These are phyloP conservation scores for Fraxinus nigra DNA, from an alignment of 305 asterid genomes.

Conservation along the genomic window DNA sequence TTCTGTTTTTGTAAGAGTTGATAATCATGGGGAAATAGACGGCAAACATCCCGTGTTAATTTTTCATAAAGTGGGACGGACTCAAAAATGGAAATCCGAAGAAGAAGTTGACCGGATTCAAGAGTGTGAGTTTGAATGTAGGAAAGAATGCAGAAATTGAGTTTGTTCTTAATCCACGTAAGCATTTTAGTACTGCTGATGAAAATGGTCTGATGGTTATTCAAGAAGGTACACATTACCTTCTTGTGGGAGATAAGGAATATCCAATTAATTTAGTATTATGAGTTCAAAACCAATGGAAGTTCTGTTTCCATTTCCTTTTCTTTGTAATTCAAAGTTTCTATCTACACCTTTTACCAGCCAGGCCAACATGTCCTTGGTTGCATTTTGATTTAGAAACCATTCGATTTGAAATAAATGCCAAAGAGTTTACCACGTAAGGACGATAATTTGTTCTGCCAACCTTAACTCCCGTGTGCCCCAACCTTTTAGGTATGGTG, in stretches of 20 bases:
- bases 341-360: not conserved
- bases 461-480: too few relatives aligned
- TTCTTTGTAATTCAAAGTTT: not conserved
- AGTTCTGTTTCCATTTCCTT: not conserved
- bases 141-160: slow-evolving; percentile 42
- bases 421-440: not conserved
- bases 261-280: slow-evolving; percentile 36
- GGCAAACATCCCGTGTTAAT: slow-evolving; percentile 59
- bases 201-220: slow-evolving; percentile 66
- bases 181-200: slow-evolving; percentile 61
- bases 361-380: not conserved
- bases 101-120: slow-evolving; percentile 66
- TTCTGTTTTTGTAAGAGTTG: slow-evolving; percentile 41
- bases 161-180: slow-evolving; percentile 62
- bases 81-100: slow-evolving; percentile 32
- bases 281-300: slow-evolving; percentile 19
- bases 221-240: slow-evolving; percentile 35
- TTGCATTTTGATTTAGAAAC: not conserved
- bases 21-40: slow-evolving; percentile 41
- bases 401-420: not conserved
- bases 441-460: not conserved
- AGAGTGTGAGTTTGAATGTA: slow-evolving; percentile 46
- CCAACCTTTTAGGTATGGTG: not conserved
- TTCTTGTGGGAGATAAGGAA: slow-evolving; percentile 34
- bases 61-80: slow-evolving; percentile 36